A percentile compares a stretch with the other conserved stretches of the same genome.
phyloP scores from a whole-genome alignment of 371 early-diverging fungal species.

The Blastocladiella emersonii region DNA sequence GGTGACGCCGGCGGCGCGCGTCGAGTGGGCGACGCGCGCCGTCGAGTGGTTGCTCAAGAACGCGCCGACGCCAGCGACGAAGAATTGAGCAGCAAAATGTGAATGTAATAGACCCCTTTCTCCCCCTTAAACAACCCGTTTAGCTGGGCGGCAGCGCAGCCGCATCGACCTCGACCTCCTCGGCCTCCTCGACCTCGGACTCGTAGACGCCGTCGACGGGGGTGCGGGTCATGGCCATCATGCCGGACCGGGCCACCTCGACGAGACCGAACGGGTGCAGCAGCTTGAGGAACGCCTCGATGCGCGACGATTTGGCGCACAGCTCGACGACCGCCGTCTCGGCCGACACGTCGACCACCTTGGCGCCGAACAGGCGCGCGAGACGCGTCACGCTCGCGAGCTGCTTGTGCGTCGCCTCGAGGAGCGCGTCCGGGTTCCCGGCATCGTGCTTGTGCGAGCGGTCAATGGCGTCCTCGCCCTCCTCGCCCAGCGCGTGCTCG shows the following conservation, averaged over 20 bases:
- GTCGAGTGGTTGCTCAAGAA: not conserved
- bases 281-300: slow-evolving; percentile 68
- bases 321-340: slow-evolving; percentile 73
- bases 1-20: not conserved
- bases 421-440: slow-evolving; percentile 20
- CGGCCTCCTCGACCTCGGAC: slow-evolving; percentile 26
- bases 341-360: slow-evolving; percentile 74
- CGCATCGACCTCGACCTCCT: slow-evolving; percentile 55
- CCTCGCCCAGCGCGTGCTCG: slow-evolving; percentile 21
- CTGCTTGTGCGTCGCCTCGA: slow-evolving; percentile 55
- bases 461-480: slow-evolving; percentile 8
- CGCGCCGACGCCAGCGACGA: not conserved
- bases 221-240: slow-evolving; percentile 89
- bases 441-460: not conserved
- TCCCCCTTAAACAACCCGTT: slow-evolving; percentile 12
- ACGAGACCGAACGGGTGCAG: slow-evolving; percentile 86
- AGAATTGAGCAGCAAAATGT: no score
- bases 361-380: slow-evolving; percentile 69
- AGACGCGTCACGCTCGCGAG: slow-evolving; percentile 67
- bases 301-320: slow-evolving; percentile 67
- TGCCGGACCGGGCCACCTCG: slow-evolving; percentile 83
- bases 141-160: slow-evolving; percentile 86
- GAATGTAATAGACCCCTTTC: no score
- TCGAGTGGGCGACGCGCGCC: not conserved
- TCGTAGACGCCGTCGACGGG: slow-evolving; percentile 49